These are phyloP conservation scores for Andrographis paniculata DNA, from an alignment of 305 asterid species.

Conservation along the genomic window DNA sequence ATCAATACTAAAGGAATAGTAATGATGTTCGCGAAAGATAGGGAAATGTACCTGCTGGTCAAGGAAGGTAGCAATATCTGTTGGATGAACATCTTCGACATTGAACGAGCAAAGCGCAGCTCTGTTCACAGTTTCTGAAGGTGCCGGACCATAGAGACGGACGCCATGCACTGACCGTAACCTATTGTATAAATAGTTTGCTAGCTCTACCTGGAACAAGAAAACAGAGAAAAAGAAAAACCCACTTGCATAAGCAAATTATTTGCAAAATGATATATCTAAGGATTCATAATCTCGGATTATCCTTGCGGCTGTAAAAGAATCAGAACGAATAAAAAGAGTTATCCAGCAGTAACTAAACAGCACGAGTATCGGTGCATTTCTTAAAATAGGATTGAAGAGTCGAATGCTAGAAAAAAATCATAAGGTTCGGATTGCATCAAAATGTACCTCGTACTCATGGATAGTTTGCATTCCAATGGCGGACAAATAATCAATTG, in stretches of 20 bases:
- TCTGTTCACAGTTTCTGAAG: constrained; percentile 49
- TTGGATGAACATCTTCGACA: constrained; percentile 74
- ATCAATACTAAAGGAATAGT: too few species aligned
- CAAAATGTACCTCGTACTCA: constrained; percentile 66
- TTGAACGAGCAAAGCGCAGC: constrained; percentile 97
- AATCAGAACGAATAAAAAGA: too few species aligned
- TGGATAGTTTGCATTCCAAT: constrained; percentile 95
- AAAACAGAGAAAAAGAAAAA: constrained; percentile 2
- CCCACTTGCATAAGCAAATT: neutral
- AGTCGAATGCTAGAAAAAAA: too few species aligned
- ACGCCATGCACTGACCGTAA: constrained; percentile 47
- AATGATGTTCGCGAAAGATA: too few species aligned
- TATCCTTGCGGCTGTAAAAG: too few species aligned
- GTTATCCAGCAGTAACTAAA: too few species aligned
- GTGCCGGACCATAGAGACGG: constrained; percentile 79
- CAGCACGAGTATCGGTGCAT: too few species aligned
- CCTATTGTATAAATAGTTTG: constrained; percentile 48
- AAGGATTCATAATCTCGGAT: constrained; percentile 1
- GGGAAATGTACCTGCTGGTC: constrained; percentile 71
- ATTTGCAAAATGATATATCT: constrained; percentile 1
- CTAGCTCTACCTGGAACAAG: constrained; percentile 49
- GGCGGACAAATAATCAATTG: constrained; percentile 72
- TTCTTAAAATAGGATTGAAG: too few species aligned
- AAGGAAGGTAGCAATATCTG: constrained; percentile 82
- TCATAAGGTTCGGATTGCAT: too few species aligned